Conservation (phyloP, 78 protist species). For the Parvularia atlantis region DNA sequence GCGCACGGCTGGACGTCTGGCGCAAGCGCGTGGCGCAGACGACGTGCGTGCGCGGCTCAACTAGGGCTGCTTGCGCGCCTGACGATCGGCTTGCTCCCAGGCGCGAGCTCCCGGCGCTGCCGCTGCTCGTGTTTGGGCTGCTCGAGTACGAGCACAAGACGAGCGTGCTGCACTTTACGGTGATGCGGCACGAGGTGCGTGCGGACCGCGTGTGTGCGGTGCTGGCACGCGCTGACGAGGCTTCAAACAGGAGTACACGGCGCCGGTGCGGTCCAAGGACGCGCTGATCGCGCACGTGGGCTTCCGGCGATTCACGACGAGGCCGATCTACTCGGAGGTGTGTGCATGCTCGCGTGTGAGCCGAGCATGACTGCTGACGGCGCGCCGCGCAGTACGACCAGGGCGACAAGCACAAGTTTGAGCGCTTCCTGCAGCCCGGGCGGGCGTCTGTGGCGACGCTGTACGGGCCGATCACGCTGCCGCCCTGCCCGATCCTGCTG, state of each 20-base stretch:
- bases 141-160: conserved; percentile 78
- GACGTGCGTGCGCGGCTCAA: too few species aligned
- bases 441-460: conserved; percentile 51
- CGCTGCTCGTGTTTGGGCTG: conserved; percentile 46
- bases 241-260: too few species aligned
- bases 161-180: conserved; percentile 66
- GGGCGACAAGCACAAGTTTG: conserved; percentile 60
- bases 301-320: conserved; percentile 34
- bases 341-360: too few species aligned
- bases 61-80: too few species aligned
- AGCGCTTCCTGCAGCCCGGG: conserved; percentile 59
- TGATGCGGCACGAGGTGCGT: conserved; percentile 40
- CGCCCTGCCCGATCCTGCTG: conserved; percentile 60
- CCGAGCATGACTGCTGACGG: too few species aligned
- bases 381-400: too few species aligned
- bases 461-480: conserved; percentile 65
- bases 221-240: too few species aligned
- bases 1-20: not conserved
- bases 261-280: not conserved
- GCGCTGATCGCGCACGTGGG: conserved; percentile 51
- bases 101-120: not conserved
- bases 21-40: too few species aligned
- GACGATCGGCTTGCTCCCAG: not conserved
- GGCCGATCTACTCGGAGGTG: conserved; percentile 65
- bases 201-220: conserved; percentile 46